Percentiles rank a stretch among this genome's conserved stretches.
Conservation (phyloP, 768 basidiomycete species). For the Collybiopsis confluens region DNA sequence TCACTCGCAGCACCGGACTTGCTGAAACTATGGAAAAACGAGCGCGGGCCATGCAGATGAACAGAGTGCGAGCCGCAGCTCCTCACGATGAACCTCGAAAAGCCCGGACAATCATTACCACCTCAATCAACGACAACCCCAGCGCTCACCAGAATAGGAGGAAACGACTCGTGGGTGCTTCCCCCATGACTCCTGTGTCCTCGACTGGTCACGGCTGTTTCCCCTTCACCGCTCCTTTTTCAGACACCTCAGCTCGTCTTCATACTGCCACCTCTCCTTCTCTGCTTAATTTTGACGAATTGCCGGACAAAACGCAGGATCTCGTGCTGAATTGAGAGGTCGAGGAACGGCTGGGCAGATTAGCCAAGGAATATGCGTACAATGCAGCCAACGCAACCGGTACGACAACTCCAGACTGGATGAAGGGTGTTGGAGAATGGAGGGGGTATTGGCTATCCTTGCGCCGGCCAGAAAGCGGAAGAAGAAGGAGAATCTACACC, state of each 20-base stretch:
- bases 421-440: conserved; percentile 54
- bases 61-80: background rate
- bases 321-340: conserved; percentile 48
- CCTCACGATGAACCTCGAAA: too few species aligned
- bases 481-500: too few species aligned
- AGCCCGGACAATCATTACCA: too few species aligned
- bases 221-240: too few species aligned
- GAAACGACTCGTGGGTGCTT: too few species aligned
- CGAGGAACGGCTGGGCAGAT: conserved; percentile 37
- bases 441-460: conserved; percentile 47
- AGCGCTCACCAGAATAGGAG: too few species aligned
- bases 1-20: background rate
- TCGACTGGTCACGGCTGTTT: too few species aligned
- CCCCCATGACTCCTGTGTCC: too few species aligned
- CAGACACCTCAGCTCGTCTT: too few species aligned
- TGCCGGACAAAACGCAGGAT: conserved; percentile 22
- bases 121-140: too few species aligned
- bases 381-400: conserved; percentile 39
- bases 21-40: background rate
- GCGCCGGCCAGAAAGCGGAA: background rate
- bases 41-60: background rate
- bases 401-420: conserved; percentile 39
- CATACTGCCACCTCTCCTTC: too few species aligned
- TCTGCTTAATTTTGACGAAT: too few species aligned
- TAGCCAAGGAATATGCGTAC: conserved; percentile 15